Conservation (phyloP, 2,329 filamentous ascomycete genomes). For the Magnaporthiopsis rhizophila region DNA sequence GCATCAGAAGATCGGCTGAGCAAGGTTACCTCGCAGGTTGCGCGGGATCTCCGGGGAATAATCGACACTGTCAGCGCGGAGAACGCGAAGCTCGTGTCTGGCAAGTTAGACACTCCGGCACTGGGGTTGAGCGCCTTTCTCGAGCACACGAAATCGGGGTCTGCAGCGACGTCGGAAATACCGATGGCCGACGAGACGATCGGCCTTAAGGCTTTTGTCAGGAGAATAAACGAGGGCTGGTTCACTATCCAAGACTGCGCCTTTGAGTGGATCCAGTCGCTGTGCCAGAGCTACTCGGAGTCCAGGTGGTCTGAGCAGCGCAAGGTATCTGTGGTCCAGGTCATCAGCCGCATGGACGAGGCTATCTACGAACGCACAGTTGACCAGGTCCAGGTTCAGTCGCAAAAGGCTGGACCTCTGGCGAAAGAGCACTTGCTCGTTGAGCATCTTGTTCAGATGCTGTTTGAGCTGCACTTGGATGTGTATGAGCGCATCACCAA, state of each 20-base stretch:
- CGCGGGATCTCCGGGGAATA: conserved; percentile 40
- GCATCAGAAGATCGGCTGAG: conserved; percentile 40
- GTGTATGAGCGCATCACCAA: conserved; percentile 52
- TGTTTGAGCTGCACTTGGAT: conserved; percentile 55
- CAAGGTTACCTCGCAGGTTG: conserved; percentile 37
- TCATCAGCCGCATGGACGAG: conserved; percentile 46
- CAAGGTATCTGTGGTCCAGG: conserved; percentile 48
- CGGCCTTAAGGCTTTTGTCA: conserved; percentile 44
- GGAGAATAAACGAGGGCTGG: conserved; percentile 39
- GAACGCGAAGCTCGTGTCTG: conserved; percentile 42
- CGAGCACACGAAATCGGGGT: conserved; percentile 50
- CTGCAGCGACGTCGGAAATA: conserved; percentile 38
- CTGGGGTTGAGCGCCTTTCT: conserved; percentile 53
- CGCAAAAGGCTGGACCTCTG: neutral
- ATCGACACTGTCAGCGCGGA: conserved; percentile 45
- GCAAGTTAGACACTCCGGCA: conserved; percentile 42
- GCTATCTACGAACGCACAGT: conserved; percentile 38
- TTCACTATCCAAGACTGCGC: conserved; percentile 48
- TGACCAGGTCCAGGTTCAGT: conserved; percentile 26
- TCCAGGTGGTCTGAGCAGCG: conserved; percentile 50
- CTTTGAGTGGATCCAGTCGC: conserved; percentile 47
- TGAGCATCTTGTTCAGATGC: conserved; percentile 44
- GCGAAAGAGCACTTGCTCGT: conserved; percentile 19
- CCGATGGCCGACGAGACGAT: conserved; percentile 43
- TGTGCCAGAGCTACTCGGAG: conserved; percentile 43